Evolutionary conservation across 2,329 filamentous ascomycete species (phyloP), one percentile per base, ranked within the genome.

Genomic region (Didymella sp.): DNA sequence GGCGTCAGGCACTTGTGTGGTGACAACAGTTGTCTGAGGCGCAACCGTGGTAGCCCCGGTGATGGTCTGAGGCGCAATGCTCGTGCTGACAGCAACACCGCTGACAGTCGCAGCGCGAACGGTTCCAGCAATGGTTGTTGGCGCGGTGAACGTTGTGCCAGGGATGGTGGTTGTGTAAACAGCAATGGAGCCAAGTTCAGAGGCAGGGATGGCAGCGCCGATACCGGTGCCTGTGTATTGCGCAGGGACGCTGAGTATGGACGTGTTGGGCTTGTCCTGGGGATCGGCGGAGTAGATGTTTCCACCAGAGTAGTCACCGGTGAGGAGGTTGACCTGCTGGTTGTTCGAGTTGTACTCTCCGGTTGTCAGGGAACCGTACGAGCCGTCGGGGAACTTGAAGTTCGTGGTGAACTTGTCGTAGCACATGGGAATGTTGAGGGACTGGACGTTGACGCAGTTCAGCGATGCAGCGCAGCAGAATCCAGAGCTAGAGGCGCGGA

Each of bases 361-460:
- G 0, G 72, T 73, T 1, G 73, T 74, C n/a, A 83, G 69, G 2
- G 77, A 80, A 12, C 81, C 81, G 48, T 75, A 80, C 15, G 79
- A 79, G 30, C 76, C 77, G 56, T 81, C 80, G 2, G 78, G 68
- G 45, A 83, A 78, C 50, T 76, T 76, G 63, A 72, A 83, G 60
- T 82, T 79, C 17, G 81, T 84, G 5, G 81, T 83, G 70, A 81
- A 83, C 51, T 77, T 77, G 67, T 83, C 81, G 71, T 82, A 83
- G 72, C 81, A 83, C 69, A 82, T 80, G 2, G 80, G 78, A 5
- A 82, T 70, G 31, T 75, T 73, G 30, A 79, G 69, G 33, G 62
- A 69, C 37, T 73, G 68, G 6, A 80, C 70, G 27, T 78, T 73
- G n/a, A 79, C 68, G 63, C 79, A 81, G 51, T 77, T 63, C 13